These are phyloP conservation scores for Lentinula raphanica DNA, from an alignment of 768 basidiomycete species.

Conservation along the genomic window DNA sequence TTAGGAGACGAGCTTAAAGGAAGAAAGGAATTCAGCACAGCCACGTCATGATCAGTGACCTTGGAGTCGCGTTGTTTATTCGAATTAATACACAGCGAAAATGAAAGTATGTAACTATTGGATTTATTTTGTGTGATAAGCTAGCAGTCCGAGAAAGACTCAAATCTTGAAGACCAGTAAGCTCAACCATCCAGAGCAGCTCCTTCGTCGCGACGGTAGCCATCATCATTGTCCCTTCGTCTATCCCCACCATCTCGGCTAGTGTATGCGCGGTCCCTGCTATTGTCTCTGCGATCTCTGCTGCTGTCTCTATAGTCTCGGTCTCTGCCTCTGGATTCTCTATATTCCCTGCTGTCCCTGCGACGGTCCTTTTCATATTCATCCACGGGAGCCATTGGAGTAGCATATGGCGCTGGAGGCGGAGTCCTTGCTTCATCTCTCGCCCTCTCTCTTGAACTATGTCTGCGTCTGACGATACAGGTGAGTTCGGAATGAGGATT, in stretches of 20 bases:
- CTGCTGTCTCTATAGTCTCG: neutral
- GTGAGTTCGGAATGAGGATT: slow-evolving; percentile 16
- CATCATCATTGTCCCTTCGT: neutral
- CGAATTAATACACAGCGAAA: neutral
- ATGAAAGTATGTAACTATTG: neutral
- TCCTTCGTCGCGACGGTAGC: neutral
- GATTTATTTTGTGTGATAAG: neutral
- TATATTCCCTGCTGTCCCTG: slow-evolving; percentile 36
- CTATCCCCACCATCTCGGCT: neutral
- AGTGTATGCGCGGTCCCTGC: neutral
- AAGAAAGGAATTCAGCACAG: neutral
- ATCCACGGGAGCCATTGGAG: neutral
- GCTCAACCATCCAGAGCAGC: neutral
- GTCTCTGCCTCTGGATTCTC: slow-evolving; percentile 23
- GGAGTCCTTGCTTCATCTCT: slow-evolving; percentile 49
- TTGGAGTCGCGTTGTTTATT: neutral
- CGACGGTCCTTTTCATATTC: slow-evolving; percentile 22
- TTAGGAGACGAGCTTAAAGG: neutral
- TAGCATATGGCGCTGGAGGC: slow-evolving; percentile 29
- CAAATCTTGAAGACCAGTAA: neutral
- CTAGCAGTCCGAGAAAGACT: neutral
- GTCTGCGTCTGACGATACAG: slow-evolving; percentile 36
- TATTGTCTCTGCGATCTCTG: neutral
- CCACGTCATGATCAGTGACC: neutral
- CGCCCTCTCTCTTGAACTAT: slow-evolving; percentile 5